Base-by-base conservation (phyloP, 768 basidiomycete species). In the Phylloporus arenicola region DNA sequence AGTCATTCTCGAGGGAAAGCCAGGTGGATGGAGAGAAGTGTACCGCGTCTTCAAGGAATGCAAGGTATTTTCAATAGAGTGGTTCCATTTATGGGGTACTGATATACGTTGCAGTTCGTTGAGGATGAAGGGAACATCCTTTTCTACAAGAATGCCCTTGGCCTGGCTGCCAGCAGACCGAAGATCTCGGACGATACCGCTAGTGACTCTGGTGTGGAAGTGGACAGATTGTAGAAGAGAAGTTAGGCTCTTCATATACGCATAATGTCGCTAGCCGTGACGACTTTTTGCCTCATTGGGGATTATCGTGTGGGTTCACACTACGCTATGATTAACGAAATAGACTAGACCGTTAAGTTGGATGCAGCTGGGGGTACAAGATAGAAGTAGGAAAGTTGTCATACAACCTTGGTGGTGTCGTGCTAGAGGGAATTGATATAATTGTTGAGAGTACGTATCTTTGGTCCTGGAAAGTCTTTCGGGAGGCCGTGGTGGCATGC, bases 121-220 rank as follows among this genome's bases (percentile, higher is more conserved):
- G 95, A 97, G 70, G 92, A 98, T 64, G 86, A 90, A 58, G 93
- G 92, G 35, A 82, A 89, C 58, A 82, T 96, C 54, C 65, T 93
- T 52, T 93, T 94, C 75, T 95, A 84, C 81, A 92, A 92, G 79
- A 88, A 97, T 60, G 82, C 86, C 4, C 58, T 72, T 35, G 95
- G 95, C 52, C 68, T 92, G 37, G 89, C 92, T 42, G 71, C 83
- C 54, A 73, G 78, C 60, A 79, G 81, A 55, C 82, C 86, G 8
- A 77, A 82, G 39, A 81, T 86, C 59, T 60, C 68, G n/a, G 84
- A 88, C 52, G 70, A 69, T 46, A 75, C 66, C 31, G 73, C 74
- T 22, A 81, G 75, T 51, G 86, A 87, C 69, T 86, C 84, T 20
- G 85, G 86, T 60, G 69, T 87, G 46, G 85, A 85, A 58, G 59